phyloP scores from a whole-genome alignment of 371 early-diverging fungal genomes.

The Sporodiniella umbellata region DNA sequence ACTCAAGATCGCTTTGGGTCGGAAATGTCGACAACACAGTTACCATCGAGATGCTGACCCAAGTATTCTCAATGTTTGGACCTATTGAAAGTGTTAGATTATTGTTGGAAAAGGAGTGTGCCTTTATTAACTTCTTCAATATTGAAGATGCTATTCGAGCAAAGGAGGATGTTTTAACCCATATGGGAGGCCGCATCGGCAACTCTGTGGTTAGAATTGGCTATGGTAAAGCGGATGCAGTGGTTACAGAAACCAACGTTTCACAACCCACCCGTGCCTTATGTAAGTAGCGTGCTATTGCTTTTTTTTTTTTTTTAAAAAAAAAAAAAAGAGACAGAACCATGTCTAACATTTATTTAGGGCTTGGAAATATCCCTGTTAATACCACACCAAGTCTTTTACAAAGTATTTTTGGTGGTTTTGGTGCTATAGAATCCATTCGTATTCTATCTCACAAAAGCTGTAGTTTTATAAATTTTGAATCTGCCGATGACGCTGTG shows the following conservation, averaged over 20 bases:
- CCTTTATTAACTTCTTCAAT: conserved; percentile 87
- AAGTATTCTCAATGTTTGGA: conserved; percentile 87
- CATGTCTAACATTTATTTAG: conserved; percentile 20
- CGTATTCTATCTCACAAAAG: conserved; percentile 94
- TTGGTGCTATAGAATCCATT: conserved; percentile 90
- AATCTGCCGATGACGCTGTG: conserved; percentile 81
- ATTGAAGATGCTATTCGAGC: conserved; percentile 89
- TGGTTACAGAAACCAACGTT: conserved; percentile 30
- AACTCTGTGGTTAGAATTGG: conserved; percentile 83
- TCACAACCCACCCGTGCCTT: conserved; percentile 48
- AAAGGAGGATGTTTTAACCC: conserved; percentile 78
- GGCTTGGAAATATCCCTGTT: conserved; percentile 94
- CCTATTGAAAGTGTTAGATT: conserved; percentile 91
- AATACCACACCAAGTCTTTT: conserved; percentile 74
- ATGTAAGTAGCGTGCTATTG: conserved; percentile 28
- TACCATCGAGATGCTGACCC: conserved; percentile 75
- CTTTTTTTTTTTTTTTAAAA: not conserved
- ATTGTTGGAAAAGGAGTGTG: conserved; percentile 94
- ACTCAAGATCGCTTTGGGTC: conserved; percentile 90
- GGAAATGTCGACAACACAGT: conserved; percentile 87
- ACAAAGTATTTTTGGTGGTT: conserved; percentile 74
- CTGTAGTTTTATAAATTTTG: conserved; percentile 97
- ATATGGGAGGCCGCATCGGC: conserved; percentile 73
- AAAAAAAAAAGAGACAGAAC: conserved; percentile 3
- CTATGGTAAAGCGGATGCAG: conserved; percentile 87